These are phyloP conservation scores for Poa pratensis DNA, from an alignment of 176 grass and related monocot genomes.

Conservation along the genomic window DNA sequence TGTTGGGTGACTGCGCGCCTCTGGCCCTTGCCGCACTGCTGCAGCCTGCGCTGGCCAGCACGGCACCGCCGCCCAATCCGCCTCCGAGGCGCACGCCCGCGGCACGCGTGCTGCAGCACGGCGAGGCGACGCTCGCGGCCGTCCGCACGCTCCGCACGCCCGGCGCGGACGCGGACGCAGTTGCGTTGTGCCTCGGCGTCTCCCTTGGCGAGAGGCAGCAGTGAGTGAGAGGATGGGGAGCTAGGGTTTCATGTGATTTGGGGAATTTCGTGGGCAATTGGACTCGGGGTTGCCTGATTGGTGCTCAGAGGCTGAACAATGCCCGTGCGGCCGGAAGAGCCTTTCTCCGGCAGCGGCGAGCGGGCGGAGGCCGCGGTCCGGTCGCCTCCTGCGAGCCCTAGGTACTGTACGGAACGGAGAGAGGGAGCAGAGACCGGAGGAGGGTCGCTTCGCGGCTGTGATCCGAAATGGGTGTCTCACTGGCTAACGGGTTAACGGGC, in stretches of 20 bases:
- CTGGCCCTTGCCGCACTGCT: slow-evolving; percentile 10
- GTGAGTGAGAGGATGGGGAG: background rate
- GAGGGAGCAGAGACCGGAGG: slow-evolving; percentile 7
- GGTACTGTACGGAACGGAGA: slow-evolving; percentile 33
- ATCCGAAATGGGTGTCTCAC: slow-evolving; percentile 24
- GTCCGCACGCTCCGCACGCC: background rate
- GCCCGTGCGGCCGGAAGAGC: background rate
- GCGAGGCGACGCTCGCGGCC: background rate
- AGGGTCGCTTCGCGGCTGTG: slow-evolving; percentile 38
- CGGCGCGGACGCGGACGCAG: slow-evolving; percentile 13
- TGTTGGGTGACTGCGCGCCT: background rate
- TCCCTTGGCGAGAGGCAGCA: background rate
- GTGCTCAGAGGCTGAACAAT: background rate
- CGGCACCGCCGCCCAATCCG: slow-evolving; percentile 19
- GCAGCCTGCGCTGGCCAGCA: slow-evolving; percentile 8
- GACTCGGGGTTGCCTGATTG: background rate
- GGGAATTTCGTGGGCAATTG: background rate
- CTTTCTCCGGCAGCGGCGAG: slow-evolving; percentile 28
- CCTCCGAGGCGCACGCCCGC: background rate
- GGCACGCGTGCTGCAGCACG: background rate
- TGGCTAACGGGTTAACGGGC: slow-evolving; percentile 23
- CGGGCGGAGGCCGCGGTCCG: slow-evolving; percentile 20
- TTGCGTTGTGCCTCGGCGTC: background rate
- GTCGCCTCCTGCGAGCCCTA: slow-evolving; percentile 46
- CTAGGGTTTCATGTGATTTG: slow-evolving; percentile 19